phyloP scores from a whole-genome alignment of 257 asterid genomes.

The Nicotiana noctiflora region DNA sequence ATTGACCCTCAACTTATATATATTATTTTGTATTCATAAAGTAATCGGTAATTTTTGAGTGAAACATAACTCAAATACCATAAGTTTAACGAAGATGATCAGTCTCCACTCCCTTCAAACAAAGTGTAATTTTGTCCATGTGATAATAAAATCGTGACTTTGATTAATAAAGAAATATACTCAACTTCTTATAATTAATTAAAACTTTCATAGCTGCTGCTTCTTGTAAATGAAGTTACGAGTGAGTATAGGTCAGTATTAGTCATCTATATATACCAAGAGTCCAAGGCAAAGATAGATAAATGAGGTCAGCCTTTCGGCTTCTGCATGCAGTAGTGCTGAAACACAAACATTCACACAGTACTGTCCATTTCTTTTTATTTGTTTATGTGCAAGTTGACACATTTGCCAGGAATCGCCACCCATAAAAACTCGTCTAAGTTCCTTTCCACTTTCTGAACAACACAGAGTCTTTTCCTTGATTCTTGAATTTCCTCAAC shows the following conservation, averaged over 20 bases:
- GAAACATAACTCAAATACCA: too few species aligned
- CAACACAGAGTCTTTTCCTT: not conserved
- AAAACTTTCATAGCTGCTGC: not conserved
- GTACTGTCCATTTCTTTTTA: not conserved
- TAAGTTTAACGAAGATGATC: too few species aligned
- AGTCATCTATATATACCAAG: not conserved
- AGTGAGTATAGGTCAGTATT: not conserved
- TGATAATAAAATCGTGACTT: too few species aligned
- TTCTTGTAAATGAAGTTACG: not conserved
- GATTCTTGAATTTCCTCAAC: not conserved
- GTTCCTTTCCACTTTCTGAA: slow-evolving; percentile 10
- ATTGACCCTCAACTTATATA: too few species aligned
- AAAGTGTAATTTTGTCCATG: too few species aligned
- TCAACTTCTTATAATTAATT: not conserved
- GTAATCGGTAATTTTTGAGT: too few species aligned
- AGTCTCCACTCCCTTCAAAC: too few species aligned
- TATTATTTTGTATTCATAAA: too few species aligned
- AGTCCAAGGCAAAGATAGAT: not conserved
- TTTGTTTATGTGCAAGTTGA: slow-evolving; percentile 18
- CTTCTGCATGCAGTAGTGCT: slow-evolving; percentile 29
- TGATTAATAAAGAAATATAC: too few species aligned
- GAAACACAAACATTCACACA: not conserved
- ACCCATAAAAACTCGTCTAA: slow-evolving; percentile 1
- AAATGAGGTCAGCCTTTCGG: slow-evolving; percentile 13
- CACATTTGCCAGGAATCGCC: not conserved